Base-by-base conservation (phyloP, 352 stramenopile species). In the Discostella stelligera region DNA sequence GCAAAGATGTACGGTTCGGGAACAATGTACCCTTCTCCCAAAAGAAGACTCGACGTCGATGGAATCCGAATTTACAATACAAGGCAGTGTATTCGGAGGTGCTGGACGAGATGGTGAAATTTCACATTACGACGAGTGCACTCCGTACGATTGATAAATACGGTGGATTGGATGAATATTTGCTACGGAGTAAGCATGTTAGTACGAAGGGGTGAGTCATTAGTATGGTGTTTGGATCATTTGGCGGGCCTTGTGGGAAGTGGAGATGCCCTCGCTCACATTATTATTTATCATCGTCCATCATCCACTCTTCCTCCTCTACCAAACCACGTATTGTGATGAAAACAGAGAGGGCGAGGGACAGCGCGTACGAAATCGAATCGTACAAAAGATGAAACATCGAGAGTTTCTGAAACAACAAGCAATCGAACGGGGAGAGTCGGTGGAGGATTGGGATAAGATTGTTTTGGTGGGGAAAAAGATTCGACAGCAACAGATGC, bases 21-120 rank as follows among this genome's bases (percentile, higher is more conserved):
- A 98, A 98, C 91, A 98, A 97, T 74, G 91, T 97, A 14, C 96
- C 91, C 46, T 97, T 97, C 86, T 96, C 91, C 75, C 95, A 97
- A 81, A 95, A 94, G 74, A 95, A 94, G 83, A 97, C 94, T 21
- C 94, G 93, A 46, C 92, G 95, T 56, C 94, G 88, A 48, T 98
- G 95, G 91, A 97, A 97, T 81, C 95, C 96, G 16, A 98, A 98
- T 81, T 89, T 96, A 4, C 84, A 91, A 27, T 66, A 68, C 5
- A 90, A 93, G 56, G 53, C 66, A 0, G 66, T 94, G 0, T 94
- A 91, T 76, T 90, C 75, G 58, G 94, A 97, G 83, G 88, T 94
- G 44, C 84, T 98, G 75, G 94, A 97, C 81, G 94, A 97, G 86
- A 97, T 96, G 88, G 85, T 98, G 46, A 86, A 79, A 4, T 95